phyloP scores from a whole-genome alignment of 331 rosid species.

The Stylosanthes scabra region DNA sequence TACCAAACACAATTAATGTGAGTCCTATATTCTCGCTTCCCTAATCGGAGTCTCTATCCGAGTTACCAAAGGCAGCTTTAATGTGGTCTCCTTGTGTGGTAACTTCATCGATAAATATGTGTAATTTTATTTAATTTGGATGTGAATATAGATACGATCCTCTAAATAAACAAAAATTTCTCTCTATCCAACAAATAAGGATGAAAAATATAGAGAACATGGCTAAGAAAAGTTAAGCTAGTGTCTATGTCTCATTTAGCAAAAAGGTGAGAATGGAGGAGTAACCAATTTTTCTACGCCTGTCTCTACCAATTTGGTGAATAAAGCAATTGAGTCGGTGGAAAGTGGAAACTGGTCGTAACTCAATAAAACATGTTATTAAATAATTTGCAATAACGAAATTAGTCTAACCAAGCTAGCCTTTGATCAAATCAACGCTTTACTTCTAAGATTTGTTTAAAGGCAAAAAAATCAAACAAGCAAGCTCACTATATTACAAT shows the following conservation, averaged over 20 bases:
- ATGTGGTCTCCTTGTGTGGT: too few relatives aligned
- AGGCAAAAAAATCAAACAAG: not conserved
- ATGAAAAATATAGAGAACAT: not conserved
- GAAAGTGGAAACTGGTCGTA: not conserved
- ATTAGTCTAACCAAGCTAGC: not conserved
- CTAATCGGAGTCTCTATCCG: too few relatives aligned
- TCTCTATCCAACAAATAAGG: not conserved
- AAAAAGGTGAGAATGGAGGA: not conserved
- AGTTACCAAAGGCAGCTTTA: too few relatives aligned
- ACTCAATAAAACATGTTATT: too few relatives aligned
- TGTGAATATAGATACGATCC: not conserved
- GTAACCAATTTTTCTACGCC: not conserved
- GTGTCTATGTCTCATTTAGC: not conserved
- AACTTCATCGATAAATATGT: too few relatives aligned
- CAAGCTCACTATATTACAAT: not conserved
- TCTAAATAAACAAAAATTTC: too few relatives aligned
- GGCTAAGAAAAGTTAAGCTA: not conserved
- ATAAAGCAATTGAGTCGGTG: conserved; percentile 18
- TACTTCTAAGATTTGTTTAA: conserved; percentile 47
- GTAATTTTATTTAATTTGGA: not conserved
- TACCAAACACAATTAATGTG: too few relatives aligned
- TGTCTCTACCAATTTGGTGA: not conserved
- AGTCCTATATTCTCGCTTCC: too few relatives aligned
- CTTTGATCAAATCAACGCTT: conserved; percentile 41
- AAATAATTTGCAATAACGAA: conserved; percentile 14